Conservation (phyloP, 2,329 filamentous ascomycete genomes). For the Cercospora sesami region DNA sequence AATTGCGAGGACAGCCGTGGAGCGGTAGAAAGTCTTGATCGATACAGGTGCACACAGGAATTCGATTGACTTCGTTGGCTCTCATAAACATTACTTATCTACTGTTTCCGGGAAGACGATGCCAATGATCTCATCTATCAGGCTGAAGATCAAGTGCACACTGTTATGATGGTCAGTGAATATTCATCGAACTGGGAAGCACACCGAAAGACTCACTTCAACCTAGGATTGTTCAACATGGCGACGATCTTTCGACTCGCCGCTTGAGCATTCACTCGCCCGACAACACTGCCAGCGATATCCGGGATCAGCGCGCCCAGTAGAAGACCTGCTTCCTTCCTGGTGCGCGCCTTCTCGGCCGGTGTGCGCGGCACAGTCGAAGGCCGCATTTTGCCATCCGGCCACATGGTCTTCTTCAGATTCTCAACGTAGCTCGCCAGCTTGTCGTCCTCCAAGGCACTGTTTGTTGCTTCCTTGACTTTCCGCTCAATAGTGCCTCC, state of each 20-base stretch:
- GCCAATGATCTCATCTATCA: conserved; percentile 51
- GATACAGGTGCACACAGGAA: background rate
- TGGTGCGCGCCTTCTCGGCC: conserved; percentile 74
- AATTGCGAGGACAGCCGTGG: background rate
- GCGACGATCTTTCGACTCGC: conserved; percentile 87
- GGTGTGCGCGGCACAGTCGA: conserved; percentile 59
- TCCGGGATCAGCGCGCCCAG: conserved; percentile 88
- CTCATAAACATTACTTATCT: conserved; percentile 19
- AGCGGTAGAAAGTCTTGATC: background rate
- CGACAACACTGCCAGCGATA: conserved; percentile 88
- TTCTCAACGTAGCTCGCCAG: conserved; percentile 73
- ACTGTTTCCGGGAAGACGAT: conserved; percentile 45
- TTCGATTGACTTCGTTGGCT: background rate
- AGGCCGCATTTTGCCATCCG: conserved; percentile 60
- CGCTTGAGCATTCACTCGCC: conserved; percentile 83
- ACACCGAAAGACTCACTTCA: conserved; percentile 67
- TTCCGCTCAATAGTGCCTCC: conserved; percentile 96
- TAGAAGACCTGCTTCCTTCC: conserved; percentile 84
- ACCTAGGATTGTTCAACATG: conserved; percentile 81
- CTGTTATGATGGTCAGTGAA: conserved; percentile 38
- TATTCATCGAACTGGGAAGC: background rate
- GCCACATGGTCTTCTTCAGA: conserved; percentile 80
- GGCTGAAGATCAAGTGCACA: conserved; percentile 52
- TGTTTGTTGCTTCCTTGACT: conserved; percentile 78
- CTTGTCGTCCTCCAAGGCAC: conserved; percentile 73